Conservation (phyloP, 805 yeast genomes). For the Spathaspora sp. region DNA sequence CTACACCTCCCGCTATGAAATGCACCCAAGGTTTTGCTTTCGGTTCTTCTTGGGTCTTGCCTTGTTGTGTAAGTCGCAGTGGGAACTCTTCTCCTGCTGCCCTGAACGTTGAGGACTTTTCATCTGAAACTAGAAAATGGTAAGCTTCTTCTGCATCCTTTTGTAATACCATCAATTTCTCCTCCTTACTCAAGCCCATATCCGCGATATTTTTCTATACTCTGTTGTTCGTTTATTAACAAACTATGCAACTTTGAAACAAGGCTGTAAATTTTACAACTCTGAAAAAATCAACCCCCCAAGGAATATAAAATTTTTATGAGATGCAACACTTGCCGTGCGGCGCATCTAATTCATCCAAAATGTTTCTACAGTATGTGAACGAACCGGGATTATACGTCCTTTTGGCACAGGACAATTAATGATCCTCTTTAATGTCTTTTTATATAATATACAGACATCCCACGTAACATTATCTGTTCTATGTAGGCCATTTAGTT, state of each 20-base stretch:
- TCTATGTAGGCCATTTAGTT: no score
- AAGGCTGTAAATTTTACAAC: not conserved
- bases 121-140: constrained; percentile 69
- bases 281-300: not conserved
- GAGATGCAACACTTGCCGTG: not conserved
- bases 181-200: constrained; percentile 1
- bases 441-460: no score
- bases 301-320: not conserved
- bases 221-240: no score
- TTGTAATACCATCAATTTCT: constrained; percentile 26
- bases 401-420: no score
- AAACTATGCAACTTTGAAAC: not conserved
- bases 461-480: no score
- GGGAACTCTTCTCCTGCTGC: constrained; percentile 25
- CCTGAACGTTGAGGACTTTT: constrained; percentile 55
- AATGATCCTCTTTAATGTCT: no score
- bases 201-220: not conserved
- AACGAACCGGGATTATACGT: no score
- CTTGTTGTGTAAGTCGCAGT: not conserved
- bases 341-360: not conserved
- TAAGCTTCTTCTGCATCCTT: constrained; percentile 56
- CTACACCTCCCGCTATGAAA: constrained; percentile 88
- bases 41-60: constrained; percentile 1
- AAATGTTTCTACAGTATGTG: no score
- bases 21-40: constrained; percentile 54